Conservation (phyloP, 2,329 filamentous ascomycete species). For the Sordariomycetes sp. region DNA sequence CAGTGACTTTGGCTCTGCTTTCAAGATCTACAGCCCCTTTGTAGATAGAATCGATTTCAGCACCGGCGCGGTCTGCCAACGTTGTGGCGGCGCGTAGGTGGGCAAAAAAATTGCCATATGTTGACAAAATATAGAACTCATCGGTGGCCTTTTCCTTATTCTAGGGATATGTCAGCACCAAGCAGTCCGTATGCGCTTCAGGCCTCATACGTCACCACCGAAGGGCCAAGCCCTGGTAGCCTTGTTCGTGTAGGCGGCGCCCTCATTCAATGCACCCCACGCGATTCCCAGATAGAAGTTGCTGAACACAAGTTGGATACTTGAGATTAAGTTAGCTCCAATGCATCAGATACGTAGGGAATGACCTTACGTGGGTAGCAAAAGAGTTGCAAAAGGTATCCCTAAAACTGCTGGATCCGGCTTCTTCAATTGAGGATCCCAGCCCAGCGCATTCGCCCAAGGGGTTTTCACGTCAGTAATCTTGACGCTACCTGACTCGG, state of each 20-base stretch:
- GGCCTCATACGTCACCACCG: slow-evolving; percentile 42
- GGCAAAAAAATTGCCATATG: slow-evolving; percentile 55
- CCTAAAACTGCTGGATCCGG: slow-evolving; percentile 39
- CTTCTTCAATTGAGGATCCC: slow-evolving; percentile 39
- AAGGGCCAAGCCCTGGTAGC: slow-evolving; percentile 55
- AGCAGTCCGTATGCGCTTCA: neutral
- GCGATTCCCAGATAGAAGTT: slow-evolving; percentile 60
- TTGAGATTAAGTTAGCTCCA: too few relatives aligned
- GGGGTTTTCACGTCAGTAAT: slow-evolving; percentile 47
- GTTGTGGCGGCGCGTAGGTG: slow-evolving; percentile 51
- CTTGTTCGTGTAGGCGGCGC: slow-evolving; percentile 45
- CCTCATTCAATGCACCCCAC: slow-evolving; percentile 45
- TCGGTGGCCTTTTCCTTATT: slow-evolving; percentile 48
- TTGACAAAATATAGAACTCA: slow-evolving; percentile 56
- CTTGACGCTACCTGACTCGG: slow-evolving; percentile 53
- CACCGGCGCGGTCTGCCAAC: slow-evolving; percentile 46
- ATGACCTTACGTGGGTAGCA: slow-evolving; percentile 43
- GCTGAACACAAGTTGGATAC: slow-evolving; percentile 55
- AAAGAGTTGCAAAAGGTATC: slow-evolving; percentile 45
- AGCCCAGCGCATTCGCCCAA: slow-evolving; percentile 55
- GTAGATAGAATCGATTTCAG: slow-evolving; percentile 38
- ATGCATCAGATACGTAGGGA: too few relatives aligned
- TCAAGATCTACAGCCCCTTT: slow-evolving; percentile 20
- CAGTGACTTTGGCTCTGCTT: slow-evolving; percentile 34
- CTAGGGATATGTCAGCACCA: slow-evolving; percentile 8